phyloP scores from a whole-genome alignment of 768 basidiomycete genomes.

The Naganishia vishniacii region DNA sequence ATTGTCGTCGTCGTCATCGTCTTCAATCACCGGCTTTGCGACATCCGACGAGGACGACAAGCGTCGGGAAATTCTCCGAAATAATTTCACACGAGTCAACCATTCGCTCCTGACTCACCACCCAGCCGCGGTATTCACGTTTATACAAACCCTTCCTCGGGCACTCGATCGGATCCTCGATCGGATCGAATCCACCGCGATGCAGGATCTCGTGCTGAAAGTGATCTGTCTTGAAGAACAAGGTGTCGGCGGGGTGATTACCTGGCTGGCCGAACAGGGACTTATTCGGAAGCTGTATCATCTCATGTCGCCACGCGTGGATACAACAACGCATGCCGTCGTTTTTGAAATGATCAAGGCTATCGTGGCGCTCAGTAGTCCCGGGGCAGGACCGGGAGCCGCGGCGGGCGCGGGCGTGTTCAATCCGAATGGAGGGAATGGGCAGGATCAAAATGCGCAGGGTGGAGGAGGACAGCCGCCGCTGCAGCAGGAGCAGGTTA shows the following conservation, averaged over 20 bases:
- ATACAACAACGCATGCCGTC: conserved; percentile 71
- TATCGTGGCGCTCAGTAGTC: conserved; percentile 84
- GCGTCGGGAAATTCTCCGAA: conserved; percentile 72
- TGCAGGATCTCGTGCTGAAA: conserved; percentile 84
- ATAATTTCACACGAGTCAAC: conserved; percentile 92
- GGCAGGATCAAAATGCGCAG: conserved; percentile 35
- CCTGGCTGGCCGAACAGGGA: conserved; percentile 83
- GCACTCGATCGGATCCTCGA: conserved; percentile 74
- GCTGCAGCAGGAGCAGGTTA: not conserved
- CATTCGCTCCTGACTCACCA: conserved; percentile 80
- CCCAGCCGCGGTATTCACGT: conserved; percentile 81
- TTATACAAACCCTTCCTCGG: conserved; percentile 75
- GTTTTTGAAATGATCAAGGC: conserved; percentile 88
- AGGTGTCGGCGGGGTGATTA: conserved; percentile 70
- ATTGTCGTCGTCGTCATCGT: no score
- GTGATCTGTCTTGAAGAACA: conserved; percentile 82
- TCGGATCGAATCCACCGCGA: conserved; percentile 81
- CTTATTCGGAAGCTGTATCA: conserved; percentile 75
- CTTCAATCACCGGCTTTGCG: conserved; percentile 37
- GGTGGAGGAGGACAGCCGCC: not conserved
- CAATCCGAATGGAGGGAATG: conserved; percentile 64
- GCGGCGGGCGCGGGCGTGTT: conserved; percentile 44
- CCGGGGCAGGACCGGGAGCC: conserved; percentile 56
- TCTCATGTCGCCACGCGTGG: conserved; percentile 71
- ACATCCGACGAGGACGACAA: conserved; percentile 60